Conservation (phyloP, 2,329 filamentous ascomycete species). For the Ophiocordyceps camponoti-leonardi region DNA sequence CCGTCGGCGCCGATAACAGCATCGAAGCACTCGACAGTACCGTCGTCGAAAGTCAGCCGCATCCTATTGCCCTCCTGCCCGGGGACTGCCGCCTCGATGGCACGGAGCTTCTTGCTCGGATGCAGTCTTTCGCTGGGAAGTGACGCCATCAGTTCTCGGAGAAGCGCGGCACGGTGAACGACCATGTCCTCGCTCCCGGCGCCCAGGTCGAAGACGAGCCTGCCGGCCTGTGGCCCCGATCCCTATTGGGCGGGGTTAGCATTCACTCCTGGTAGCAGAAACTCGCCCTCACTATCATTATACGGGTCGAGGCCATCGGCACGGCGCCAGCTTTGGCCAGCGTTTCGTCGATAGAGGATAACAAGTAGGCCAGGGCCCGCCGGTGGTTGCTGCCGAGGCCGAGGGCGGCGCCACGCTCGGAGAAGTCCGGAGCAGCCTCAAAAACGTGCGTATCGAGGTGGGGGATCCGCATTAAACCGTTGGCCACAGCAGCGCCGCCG, state of each 20-base stretch:
- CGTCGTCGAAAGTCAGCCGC: not conserved
- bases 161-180: too few relatives aligned
- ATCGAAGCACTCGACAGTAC: not conserved
- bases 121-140: too few relatives aligned
- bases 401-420: not conserved
- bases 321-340: not conserved
- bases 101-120: too few relatives aligned
- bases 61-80: too few relatives aligned
- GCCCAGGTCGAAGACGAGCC: too few relatives aligned
- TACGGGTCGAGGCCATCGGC: not conserved
- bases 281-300: not conserved
- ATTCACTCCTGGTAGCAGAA: not conserved
- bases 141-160: too few relatives aligned
- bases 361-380: not conserved
- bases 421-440: not conserved
- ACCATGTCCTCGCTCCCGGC: too few relatives aligned
- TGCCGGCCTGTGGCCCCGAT: too few relatives aligned
- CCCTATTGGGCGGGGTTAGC: too few relatives aligned
- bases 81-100: too few relatives aligned
- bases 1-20: not conserved
- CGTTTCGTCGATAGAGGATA: not conserved
- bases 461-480: not conserved
- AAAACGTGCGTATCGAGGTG: not conserved
- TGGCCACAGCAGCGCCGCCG: not conserved
- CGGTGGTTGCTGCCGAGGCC: not conserved